Evolutionary conservation across 2,329 filamentous ascomycete genomes (phyloP), one percentile per base, ranked within the genome.

Genomic region (Aspergillus pseudotamarii): DNA sequence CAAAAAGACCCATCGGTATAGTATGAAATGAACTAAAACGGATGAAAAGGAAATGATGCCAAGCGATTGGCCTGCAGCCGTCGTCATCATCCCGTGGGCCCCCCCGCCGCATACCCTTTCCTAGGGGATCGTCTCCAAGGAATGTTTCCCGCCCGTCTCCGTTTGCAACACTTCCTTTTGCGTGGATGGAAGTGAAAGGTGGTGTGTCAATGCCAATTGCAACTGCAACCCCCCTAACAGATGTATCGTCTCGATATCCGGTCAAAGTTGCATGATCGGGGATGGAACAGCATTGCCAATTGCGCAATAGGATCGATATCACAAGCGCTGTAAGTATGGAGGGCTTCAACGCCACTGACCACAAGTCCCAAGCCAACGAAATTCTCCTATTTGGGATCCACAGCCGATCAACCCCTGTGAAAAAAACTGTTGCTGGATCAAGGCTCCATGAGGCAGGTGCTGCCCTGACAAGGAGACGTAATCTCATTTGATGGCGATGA

Each of bases 61-160:
- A 59, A 59, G 48, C 34, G 19, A 53, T 41, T 54, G 32, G 34
- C 48, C 48, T 59, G 60, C 56, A 45, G 56, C 60, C 55, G 60
- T 62, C 60, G 55, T 62, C 56, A 58, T 62, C 60, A 58, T 58
- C 60, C 60, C 60, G 60, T 62, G 60, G 48, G 60, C 56, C 60
- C 60, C 53, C 56, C 60, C 53, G 12, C 34, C 5, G 12, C 34
- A 36, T 36, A 36, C 34, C 12, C 12, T 36, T 10, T 23, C 48
- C 12, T 26, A 51, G 30, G 28, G 46, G 59, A 57, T 57, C 53
- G 41, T 38, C 51, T 48, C 58, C 32, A 50, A 45, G 30, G 60
- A 56, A 62, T 62, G 56, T 54, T 50, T 41, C 50, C 46, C 60
- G 41, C 59, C 48, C 60, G 50, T 62, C 60, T 55, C 46, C 46